Evolutionary conservation across 2,329 filamentous ascomycete species (phyloP), one percentile per base, ranked within the genome.

Genomic region (Triangularia setosa): DNA sequence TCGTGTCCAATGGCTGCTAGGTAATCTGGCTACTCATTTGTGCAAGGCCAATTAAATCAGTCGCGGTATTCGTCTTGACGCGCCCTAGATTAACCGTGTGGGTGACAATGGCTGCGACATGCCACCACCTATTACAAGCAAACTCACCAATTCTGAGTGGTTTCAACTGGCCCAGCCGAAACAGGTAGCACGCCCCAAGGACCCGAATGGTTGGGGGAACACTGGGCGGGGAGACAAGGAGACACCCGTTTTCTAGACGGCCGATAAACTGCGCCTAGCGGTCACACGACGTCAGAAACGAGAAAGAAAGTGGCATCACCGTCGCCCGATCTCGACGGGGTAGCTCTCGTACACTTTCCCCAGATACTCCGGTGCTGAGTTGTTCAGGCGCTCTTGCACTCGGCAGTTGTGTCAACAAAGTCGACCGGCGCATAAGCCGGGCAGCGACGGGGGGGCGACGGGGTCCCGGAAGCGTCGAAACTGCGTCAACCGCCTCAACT

Each of bases 111-210:
- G 58, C 60, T n/a, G 48, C 40, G 52, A 54, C 53, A 25, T 33
- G 9, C 30, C 58, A 44, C 23, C 30, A 44, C 53, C 6, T 23
- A 16, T 16, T 14, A 25, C 30, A 21, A 27, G 28, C n/a, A 40
- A 27, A 62, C 27, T 55, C 66, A 57, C 64, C 64, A 52, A 61
- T 30, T 33, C 28, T 35, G 52, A 48, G 54, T 24, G 54, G 66
- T 68, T 68, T 68, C 66, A 67, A 65, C 57, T 55, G 40, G 61
- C 56, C 33, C 60, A 57, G 62, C 59, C 66, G 66, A 67, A 67
- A 67, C 66, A 67, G 40, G 54, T 54, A 58, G 52, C 55, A 55
- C 44, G 44, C 58, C 44, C 63, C 58, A 54, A 44, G 27, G 58
- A n/a, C 58, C 55, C 53, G 25, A 14, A n/a, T 40, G 62, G 60